Conservation (phyloP, 1,284 basidiomycete species). For the Phellopilus nigrolimitatus region DNA sequence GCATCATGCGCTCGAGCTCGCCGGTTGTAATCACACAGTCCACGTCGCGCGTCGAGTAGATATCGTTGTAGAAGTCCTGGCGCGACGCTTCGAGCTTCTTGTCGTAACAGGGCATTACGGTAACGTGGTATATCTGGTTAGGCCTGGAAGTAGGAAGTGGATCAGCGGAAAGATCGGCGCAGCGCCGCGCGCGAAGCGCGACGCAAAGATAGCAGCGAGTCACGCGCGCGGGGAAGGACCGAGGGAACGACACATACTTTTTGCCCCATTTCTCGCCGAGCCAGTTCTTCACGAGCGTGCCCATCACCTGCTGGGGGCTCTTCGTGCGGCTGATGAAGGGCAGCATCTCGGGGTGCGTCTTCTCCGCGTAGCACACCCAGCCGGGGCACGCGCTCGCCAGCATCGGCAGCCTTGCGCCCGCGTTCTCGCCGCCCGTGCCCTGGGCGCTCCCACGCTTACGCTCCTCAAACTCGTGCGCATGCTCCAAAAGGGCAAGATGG, state of each 20-base stretch:
- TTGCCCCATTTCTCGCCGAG: conserved; percentile 61
- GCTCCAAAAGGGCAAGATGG: conserved; percentile 81
- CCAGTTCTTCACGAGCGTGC: conserved; percentile 87
- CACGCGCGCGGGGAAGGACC: neutral
- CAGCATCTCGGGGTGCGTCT: conserved; percentile 91
- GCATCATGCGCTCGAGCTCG: conserved; percentile 86
- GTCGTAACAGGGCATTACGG: conserved; percentile 99
- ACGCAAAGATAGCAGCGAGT: neutral
- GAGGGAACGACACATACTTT: conserved; percentile 45
- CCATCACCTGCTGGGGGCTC: conserved; percentile 93
- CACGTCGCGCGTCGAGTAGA: conserved; percentile 82
- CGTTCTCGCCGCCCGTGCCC: conserved; percentile 15
- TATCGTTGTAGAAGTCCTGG: conserved; percentile 81
- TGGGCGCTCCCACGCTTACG: conserved; percentile 37
- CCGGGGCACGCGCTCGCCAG: conserved; percentile 96
- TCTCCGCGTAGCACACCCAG: conserved; percentile 99
- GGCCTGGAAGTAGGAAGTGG: conserved; percentile 43
- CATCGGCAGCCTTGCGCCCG: conserved; percentile 65
- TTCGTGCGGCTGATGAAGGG: conserved; percentile 87
- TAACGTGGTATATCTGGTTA: conserved; percentile 87
- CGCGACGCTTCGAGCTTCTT: conserved; percentile 98
- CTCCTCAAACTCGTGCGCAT: conserved; percentile 78
- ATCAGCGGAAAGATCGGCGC: conserved; percentile 5
- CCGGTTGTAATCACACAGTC: conserved; percentile 98
- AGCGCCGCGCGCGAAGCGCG: neutral